phyloP scores from a whole-genome alignment of 169 alveolate genomes.

The Cryptosporidium andersoni region DNA sequence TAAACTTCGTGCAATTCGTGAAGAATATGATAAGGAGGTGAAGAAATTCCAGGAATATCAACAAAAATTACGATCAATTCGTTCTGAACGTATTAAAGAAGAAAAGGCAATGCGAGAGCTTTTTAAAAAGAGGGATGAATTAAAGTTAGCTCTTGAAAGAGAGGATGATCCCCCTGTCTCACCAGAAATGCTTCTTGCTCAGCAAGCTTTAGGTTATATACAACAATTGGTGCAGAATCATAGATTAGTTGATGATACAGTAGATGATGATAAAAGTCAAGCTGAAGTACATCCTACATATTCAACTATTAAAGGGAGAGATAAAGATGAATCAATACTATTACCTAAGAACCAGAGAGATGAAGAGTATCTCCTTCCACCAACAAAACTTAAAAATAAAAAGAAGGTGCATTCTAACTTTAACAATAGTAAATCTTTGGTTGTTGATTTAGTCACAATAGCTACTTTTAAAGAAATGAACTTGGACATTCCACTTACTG shows the following conservation, averaged over 20 bases:
- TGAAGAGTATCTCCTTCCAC: slow-evolving; percentile 64
- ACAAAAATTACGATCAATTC: slow-evolving; percentile 20
- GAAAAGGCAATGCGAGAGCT: slow-evolving; percentile 53
- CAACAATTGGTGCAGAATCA: slow-evolving; percentile 55
- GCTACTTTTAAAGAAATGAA: slow-evolving; percentile 59
- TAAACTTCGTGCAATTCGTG: slow-evolving; percentile 53
- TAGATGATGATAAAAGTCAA: background rate
- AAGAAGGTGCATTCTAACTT: slow-evolving; percentile 7
- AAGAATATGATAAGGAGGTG: slow-evolving; percentile 56
- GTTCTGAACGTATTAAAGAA: slow-evolving; percentile 57
- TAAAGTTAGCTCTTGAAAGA: slow-evolving; percentile 48
- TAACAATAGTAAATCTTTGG: slow-evolving; percentile 8
- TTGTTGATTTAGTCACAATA: slow-evolving; percentile 52
- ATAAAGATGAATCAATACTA: slow-evolving; percentile 61
- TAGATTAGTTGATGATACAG: slow-evolving; percentile 15
- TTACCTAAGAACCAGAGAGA: slow-evolving; percentile 62
- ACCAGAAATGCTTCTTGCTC: slow-evolving; percentile 61
- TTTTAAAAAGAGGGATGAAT: slow-evolving; percentile 62
- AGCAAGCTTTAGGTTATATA: slow-evolving; percentile 43
- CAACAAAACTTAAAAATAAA: slow-evolving; percentile 42
- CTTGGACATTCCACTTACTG: slow-evolving; percentile 60
- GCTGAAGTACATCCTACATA: background rate
- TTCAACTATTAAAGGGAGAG: slow-evolving; percentile 26
- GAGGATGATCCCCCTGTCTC: slow-evolving; percentile 67
- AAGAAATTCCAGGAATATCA: slow-evolving; percentile 58